Evolutionary conservation across 139 green algal genomes (phyloP), one percentile per base, ranked within the genome.

Genomic region (Pleodorina starrii): DNA sequence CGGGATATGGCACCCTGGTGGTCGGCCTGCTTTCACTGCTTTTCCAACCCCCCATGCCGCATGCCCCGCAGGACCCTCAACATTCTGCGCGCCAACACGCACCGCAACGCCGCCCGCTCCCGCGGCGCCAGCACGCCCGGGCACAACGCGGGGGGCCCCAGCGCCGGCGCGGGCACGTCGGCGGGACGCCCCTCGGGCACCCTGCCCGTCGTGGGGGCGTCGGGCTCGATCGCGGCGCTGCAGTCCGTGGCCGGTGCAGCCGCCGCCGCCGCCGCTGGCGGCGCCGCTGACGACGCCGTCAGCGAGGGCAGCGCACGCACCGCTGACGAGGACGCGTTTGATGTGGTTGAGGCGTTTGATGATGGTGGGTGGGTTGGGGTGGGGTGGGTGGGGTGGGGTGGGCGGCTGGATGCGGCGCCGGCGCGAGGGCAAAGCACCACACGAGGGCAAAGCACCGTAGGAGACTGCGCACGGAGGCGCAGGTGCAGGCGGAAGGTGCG

Each of bases 241-340:
- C 9, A 42, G n/a, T 9, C 5, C 23, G 42, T 23, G 14, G 19
- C 23, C 42, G 57, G 50, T 35, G 81, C 60, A 3, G 81, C 43
- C 19, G 59, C 43, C 35, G 60, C 43, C 0, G 43, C 60, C 2
- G 81, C 14, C 0, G 44, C n/a, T 40, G 57, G 73, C 21, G 76
- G 11, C 51, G 66, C 23, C 50, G 32, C 6, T 23, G 73, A 68
- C 17, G 86, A 44, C 40, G 78, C 50, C 36, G 40, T 14, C 27
- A 88, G 77, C 23, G 78, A 84, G 43, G 42, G 44, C 48, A 88
- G 77, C 44, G 78, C 83, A 14, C 76, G 82, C 57, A 91, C 88
- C 11, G 88, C 88, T 1, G 88, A 91, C 17, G 88, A 91, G 80
- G 88, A 91, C 48, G 81, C 88, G 25, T 91, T 91, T n/a, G 88